phyloP scores from a whole-genome alignment of 2,329 filamentous ascomycete species.

The Botrytis fragariae region DNA sequence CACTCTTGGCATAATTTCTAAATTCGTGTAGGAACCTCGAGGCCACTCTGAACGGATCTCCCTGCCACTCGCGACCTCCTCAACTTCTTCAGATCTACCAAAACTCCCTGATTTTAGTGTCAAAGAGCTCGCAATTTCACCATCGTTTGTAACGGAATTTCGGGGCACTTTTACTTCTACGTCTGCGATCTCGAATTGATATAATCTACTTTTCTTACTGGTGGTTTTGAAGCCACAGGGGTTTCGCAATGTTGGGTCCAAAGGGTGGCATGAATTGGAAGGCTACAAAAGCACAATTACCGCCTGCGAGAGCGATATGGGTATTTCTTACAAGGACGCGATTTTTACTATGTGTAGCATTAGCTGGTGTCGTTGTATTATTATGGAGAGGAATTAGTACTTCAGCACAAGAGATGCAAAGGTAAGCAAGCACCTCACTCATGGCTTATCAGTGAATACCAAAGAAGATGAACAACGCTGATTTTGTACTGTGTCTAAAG shows the following conservation, averaged over 20 bases:
- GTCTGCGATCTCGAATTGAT: slow-evolving; percentile 31
- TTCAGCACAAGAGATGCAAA: slow-evolving; percentile 85
- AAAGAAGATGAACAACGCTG: neutral
- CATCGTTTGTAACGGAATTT: neutral
- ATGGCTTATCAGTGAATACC: neutral
- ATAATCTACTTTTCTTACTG: slow-evolving; percentile 30
- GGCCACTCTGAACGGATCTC: slow-evolving; percentile 17
- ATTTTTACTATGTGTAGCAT: slow-evolving; percentile 69
- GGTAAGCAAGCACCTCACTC: slow-evolving; percentile 49
- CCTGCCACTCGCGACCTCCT: slow-evolving; percentile 19
- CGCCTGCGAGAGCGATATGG: slow-evolving; percentile 70
- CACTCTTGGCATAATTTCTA: slow-evolving; percentile 25
- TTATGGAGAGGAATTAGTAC: slow-evolving; percentile 84
- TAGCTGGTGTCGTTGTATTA: slow-evolving; percentile 70
- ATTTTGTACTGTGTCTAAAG: slow-evolving; percentile 46
- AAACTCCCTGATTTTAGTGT: slow-evolving; percentile 22
- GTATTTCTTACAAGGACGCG: slow-evolving; percentile 72
- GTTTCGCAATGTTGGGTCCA: slow-evolving; percentile 74
- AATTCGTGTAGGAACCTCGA: slow-evolving; percentile 19
- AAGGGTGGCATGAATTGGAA: slow-evolving; percentile 94
- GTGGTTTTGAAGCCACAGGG: slow-evolving; percentile 45
- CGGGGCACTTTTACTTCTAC: slow-evolving; percentile 9
- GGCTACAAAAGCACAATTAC: slow-evolving; percentile 75
- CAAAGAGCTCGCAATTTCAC: slow-evolving; percentile 20
- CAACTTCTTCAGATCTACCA: slow-evolving; percentile 21